Percentiles rank a stretch among this genome's conserved stretches.
phyloP scores from a whole-genome alignment of 768 basidiomycete genomes.

The Cystobasidium tubakii region DNA sequence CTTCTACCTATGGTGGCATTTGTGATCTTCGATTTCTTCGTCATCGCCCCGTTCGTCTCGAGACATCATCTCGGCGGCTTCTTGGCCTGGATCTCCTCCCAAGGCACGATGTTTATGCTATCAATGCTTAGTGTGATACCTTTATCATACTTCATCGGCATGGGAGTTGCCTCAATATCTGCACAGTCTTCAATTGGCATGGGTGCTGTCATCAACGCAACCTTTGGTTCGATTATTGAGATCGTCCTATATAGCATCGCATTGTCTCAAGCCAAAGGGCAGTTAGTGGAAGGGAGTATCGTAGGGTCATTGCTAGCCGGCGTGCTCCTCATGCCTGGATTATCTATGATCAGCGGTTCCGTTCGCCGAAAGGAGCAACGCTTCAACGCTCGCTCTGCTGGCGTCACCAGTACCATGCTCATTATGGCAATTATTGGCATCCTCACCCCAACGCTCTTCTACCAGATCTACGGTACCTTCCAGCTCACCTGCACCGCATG shows the following conservation, averaged over 20 bases:
- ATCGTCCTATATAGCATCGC: slow-evolving; percentile 88
- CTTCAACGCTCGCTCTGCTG: slow-evolving; percentile 98
- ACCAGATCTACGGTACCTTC: slow-evolving; percentile 95
- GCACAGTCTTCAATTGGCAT: slow-evolving; percentile 97
- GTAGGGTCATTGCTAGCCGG: slow-evolving; percentile 92
- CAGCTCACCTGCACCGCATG: slow-evolving; percentile 78
- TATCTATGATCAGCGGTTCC: slow-evolving; percentile 89
- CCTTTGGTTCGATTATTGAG: slow-evolving; percentile 97
- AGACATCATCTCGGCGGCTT: slow-evolving; percentile 56
- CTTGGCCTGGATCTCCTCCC: slow-evolving; percentile 61
- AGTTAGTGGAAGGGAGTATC: slow-evolving; percentile 92
- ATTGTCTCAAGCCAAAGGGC: slow-evolving; percentile 80
- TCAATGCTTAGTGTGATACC: slow-evolving; percentile 88
- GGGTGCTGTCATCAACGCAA: slow-evolving; percentile 99
- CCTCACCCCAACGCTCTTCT: slow-evolving; percentile 89
- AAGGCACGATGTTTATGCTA: slow-evolving; percentile 72
- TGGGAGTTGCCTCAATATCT: slow-evolving; percentile 98
- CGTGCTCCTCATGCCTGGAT: slow-evolving; percentile 91
- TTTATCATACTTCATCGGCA: slow-evolving; percentile 96
- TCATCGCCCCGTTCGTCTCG: slow-evolving; percentile 69
- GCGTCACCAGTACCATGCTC: slow-evolving; percentile 97
- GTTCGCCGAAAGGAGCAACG: slow-evolving; percentile 85
- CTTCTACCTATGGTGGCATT: slow-evolving; percentile 88
- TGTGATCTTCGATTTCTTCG: slow-evolving; percentile 85
- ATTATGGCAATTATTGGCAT: slow-evolving; percentile 99